phyloP scores from a whole-genome alignment of 225 moss, liverwort and hornwort genomes.

The Physcomitrium patens region DNA sequence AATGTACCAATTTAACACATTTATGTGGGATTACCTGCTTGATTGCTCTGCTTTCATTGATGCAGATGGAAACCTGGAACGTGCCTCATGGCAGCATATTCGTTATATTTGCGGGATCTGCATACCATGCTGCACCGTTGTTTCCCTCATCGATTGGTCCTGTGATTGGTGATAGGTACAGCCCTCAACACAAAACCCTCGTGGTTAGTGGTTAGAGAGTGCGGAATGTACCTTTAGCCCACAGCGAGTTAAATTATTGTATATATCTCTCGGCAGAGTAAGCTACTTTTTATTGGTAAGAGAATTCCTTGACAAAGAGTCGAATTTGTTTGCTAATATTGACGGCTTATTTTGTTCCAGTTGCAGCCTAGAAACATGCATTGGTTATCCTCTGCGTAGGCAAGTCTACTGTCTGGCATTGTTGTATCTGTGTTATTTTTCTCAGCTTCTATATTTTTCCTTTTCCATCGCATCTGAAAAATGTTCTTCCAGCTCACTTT shows the following conservation, averaged over 20 bases:
- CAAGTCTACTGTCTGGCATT: conserved; percentile 14
- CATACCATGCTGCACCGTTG: conserved; percentile 92
- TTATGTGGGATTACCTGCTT: conserved; percentile 19
- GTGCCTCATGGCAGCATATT: background rate
- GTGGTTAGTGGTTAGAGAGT: background rate
- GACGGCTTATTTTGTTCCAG: background rate
- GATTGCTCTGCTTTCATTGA: background rate
- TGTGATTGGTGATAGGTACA: conserved; percentile 60
- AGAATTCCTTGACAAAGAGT: background rate
- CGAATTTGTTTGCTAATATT: conserved; percentile 13
- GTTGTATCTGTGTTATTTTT: background rate
- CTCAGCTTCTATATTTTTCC: background rate
- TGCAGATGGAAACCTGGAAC: background rate
- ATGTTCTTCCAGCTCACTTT: background rate
- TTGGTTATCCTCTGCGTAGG: conserved; percentile 27
- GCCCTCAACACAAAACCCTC: background rate
- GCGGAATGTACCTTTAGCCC: background rate
- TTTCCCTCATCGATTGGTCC: conserved; percentile 75
- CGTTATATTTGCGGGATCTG: conserved; percentile 74
- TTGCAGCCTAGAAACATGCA: conserved; percentile 25
- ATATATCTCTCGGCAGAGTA: background rate
- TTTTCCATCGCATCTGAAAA: background rate
- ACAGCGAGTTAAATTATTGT: background rate
- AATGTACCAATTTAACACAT: background rate
- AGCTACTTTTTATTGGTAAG: background rate